Evolutionary conservation across 2,329 filamentous ascomycete species (phyloP).

Genomic region (Talaromyces islandicus): DNA sequence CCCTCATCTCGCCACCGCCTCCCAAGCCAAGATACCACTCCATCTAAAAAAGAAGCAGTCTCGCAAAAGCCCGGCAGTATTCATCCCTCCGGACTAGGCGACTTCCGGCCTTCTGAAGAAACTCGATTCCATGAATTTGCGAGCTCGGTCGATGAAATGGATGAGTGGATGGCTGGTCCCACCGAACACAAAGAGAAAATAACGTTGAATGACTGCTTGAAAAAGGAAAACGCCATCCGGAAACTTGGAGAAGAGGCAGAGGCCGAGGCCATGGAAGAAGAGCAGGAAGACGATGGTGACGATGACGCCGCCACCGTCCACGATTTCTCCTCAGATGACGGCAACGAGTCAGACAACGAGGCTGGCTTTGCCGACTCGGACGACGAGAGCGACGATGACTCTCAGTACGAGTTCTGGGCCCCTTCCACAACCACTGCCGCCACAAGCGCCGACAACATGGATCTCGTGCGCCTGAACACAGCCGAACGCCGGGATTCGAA

Average conservation of each 20-base stretch:
- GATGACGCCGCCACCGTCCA: slow-evolving; percentile 57
- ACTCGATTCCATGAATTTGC: slow-evolving; percentile 82
- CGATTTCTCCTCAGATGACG: slow-evolving; percentile 50
- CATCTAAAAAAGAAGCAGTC: slow-evolving; percentile 10
- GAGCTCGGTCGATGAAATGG: slow-evolving; percentile 70
- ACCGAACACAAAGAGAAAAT: slow-evolving; percentile 62
- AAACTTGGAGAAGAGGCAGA: slow-evolving; percentile 83
- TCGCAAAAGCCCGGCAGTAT: slow-evolving; percentile 20
- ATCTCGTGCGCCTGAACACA: slow-evolving; percentile 39
- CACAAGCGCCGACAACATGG: slow-evolving; percentile 48
- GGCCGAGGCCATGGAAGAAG: slow-evolving; percentile 75
- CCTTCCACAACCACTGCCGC: slow-evolving; percentile 41
- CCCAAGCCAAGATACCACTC: slow-evolving; percentile 4
- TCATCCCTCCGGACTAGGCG: slow-evolving; percentile 30
- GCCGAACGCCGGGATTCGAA: slow-evolving; percentile 45
- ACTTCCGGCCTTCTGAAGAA: slow-evolving; percentile 37
- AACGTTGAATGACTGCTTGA: slow-evolving; percentile 82
- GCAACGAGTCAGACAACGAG: slow-evolving; percentile 77
- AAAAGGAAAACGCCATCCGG: slow-evolving; percentile 83
- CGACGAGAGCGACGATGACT: slow-evolving; percentile 58
- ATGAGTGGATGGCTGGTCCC: slow-evolving; percentile 82
- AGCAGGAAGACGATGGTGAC: slow-evolving; percentile 52
- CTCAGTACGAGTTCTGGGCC: slow-evolving; percentile 62
- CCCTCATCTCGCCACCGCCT: slow-evolving; percentile 28
- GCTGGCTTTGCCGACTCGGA: slow-evolving; percentile 66